Percentiles rank a stretch among this genome's conserved stretches.
phyloP scores from a whole-genome alignment of 768 basidiomycete species.

The Lactarius indigo region DNA sequence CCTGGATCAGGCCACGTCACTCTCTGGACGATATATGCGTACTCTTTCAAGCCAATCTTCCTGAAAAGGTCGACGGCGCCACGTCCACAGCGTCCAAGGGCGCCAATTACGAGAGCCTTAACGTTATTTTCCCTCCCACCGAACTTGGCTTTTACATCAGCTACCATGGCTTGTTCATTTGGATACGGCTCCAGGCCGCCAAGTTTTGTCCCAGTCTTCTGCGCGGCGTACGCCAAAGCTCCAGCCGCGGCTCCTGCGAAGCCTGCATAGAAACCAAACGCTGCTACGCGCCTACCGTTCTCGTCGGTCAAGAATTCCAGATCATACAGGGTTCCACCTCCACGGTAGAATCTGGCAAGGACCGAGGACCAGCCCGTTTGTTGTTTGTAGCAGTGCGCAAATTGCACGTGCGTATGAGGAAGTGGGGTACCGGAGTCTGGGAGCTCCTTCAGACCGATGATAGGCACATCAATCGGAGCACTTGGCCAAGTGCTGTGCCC shows the following conservation, averaged over 20 bases:
- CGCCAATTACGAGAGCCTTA: constrained; percentile 92
- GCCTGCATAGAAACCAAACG: constrained; percentile 97
- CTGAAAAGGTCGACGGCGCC: constrained; percentile 95
- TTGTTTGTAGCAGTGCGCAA: constrained; percentile 95
- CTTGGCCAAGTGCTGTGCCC: constrained; percentile 85
- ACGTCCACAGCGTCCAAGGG: constrained; percentile 89
- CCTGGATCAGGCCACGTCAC: not conserved
- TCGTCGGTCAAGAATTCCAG: constrained; percentile 91
- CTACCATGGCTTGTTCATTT: constrained; percentile 84
- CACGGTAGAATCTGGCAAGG: constrained; percentile 79
- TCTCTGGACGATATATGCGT: constrained; percentile 34
- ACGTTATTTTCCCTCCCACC: constrained; percentile 68
- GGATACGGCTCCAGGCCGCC: constrained; percentile 74
- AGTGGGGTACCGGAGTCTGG: constrained; percentile 77
- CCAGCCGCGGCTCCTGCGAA: constrained; percentile 97
- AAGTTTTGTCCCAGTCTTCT: constrained; percentile 55
- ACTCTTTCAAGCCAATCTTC: constrained; percentile 96
- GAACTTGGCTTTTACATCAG: constrained; percentile 60
- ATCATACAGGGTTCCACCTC: constrained; percentile 86
- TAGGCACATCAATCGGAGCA: constrained; percentile 70
- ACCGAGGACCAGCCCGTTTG: constrained; percentile 91
- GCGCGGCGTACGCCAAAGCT: constrained; percentile 73
- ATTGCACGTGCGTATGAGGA: constrained; percentile 94
- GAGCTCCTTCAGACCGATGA: constrained; percentile 97
- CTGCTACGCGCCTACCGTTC: constrained; percentile 85